These are phyloP conservation scores for Quercus variabilis DNA, from an alignment of 306 rosid genomes.

Conservation along the genomic window DNA sequence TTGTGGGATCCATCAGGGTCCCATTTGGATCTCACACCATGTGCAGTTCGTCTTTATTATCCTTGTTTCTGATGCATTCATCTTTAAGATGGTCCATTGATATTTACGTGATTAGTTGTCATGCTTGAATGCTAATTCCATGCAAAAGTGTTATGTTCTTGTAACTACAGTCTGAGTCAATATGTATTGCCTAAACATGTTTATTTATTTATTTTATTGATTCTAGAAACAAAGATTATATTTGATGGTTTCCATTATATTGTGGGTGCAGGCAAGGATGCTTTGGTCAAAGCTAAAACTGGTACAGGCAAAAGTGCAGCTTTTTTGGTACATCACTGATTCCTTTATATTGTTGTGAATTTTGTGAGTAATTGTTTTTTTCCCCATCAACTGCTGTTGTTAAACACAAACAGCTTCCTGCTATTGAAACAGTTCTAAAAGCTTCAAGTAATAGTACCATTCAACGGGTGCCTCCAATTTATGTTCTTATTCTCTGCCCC, in stretches of 20 bases:
- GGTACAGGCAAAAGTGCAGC: conserved; percentile 94
- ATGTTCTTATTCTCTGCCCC: conserved; percentile 85
- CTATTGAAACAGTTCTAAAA: conserved; percentile 97
- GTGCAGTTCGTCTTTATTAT: neutral
- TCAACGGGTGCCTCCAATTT: conserved; percentile 66
- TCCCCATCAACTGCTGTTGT: conserved; percentile 20
- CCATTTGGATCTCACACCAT: neutral
- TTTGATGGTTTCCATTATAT: conserved; percentile 11
- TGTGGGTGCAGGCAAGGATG: conserved; percentile 66
- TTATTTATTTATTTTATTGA: neutral
- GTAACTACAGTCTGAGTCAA: conserved; percentile 1
- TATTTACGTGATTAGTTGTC: neutral
- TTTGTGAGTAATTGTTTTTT: conserved; percentile 10
- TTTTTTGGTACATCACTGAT: conserved; percentile 63
- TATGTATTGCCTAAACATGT: conserved; percentile 4
- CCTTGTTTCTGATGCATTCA: neutral
- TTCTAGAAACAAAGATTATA: neutral
- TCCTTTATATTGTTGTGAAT: conserved; percentile 16
- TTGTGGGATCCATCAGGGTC: no score
- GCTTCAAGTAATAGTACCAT: conserved; percentile 41
- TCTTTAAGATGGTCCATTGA: neutral
- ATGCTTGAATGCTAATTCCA: neutral
- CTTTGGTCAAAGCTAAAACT: conserved; percentile 86
- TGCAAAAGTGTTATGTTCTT: neutral
- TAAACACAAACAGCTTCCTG: conserved; percentile 95